phyloP scores from a whole-genome alignment of 2,329 filamentous ascomycete genomes.

The Cytospora paraplurivora region DNA sequence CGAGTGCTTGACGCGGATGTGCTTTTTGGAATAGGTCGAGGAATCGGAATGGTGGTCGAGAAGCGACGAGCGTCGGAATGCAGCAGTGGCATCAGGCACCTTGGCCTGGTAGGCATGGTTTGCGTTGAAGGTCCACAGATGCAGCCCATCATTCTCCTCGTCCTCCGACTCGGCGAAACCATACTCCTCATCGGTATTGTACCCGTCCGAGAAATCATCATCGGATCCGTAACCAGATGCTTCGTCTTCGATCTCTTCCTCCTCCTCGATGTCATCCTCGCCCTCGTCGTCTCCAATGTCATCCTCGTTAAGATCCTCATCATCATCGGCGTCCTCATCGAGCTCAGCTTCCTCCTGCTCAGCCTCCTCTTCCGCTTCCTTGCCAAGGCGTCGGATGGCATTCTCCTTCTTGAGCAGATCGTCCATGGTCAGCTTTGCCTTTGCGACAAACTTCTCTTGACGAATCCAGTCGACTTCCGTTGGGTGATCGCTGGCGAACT shows the following conservation, averaged over 20 bases:
- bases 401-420: slow-evolving; percentile 92
- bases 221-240: slow-evolving; percentile 63
- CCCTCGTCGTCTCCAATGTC: slow-evolving; percentile 52
- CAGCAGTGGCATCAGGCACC: slow-evolving; percentile 41
- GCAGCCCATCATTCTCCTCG: slow-evolving; percentile 68
- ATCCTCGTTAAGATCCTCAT: slow-evolving; percentile 45
- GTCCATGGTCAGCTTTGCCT: slow-evolving; percentile 77
- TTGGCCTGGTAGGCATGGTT: slow-evolving; percentile 42
- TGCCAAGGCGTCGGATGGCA: slow-evolving; percentile 78
- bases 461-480: slow-evolving; percentile 90
- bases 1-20: slow-evolving; percentile 23
- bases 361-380: slow-evolving; percentile 90
- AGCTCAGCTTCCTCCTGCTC: slow-evolving; percentile 71
- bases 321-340: slow-evolving; percentile 44
- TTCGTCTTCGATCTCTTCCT: slow-evolving; percentile 55
- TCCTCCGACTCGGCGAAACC: slow-evolving; percentile 71
- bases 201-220: slow-evolving; percentile 63
- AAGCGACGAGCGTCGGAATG: slow-evolving; percentile 44
- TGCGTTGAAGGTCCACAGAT: slow-evolving; percentile 51
- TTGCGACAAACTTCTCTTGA: slow-evolving; percentile 64
- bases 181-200: slow-evolving; percentile 73
- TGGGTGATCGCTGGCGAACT: slow-evolving; percentile 82
- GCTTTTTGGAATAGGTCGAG: slow-evolving; percentile 53
- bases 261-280: slow-evolving; percentile 51
- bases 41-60: slow-evolving; percentile 60